Conservation (phyloP, 140 eudicot genomes). For the Ambrosia hybrid region DNA sequence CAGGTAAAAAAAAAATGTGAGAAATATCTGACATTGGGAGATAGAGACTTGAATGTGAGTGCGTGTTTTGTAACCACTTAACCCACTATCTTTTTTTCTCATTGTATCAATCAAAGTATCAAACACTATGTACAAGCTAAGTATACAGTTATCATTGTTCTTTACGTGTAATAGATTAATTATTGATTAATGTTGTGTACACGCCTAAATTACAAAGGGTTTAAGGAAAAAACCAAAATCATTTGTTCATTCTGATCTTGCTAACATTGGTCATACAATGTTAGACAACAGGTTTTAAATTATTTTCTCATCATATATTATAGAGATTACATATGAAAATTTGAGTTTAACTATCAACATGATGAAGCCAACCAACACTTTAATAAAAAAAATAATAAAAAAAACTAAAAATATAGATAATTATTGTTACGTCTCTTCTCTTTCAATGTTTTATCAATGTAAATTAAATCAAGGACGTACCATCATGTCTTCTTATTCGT, state of each 20-base stretch:
- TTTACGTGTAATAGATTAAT: too few relatives aligned
- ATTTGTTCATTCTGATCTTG: neutral
- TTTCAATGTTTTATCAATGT: neutral
- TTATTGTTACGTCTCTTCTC: constrained; percentile 3
- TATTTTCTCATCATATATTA: constrained; percentile 23
- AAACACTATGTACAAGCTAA: too few relatives aligned
- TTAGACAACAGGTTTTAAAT: constrained; percentile 20
- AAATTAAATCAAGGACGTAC: constrained; percentile 7
- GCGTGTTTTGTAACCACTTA: too few relatives aligned
- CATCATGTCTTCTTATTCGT: constrained; percentile 10
- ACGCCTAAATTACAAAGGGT: neutral
- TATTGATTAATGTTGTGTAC: too few relatives aligned
- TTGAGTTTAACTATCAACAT: constrained; percentile 13
- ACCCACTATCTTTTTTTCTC: too few relatives aligned
- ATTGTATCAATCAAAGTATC: too few relatives aligned
- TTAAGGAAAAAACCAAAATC: constrained; percentile 6
- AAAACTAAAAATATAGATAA: constrained; percentile 11
- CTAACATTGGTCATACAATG: constrained; percentile 18
- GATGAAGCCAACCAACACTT: constrained; percentile 21
- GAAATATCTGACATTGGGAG: too few relatives aligned
- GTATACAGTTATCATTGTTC: too few relatives aligned
- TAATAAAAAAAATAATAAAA: neutral
- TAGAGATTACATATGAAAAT: constrained; percentile 23
- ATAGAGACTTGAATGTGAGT: too few relatives aligned
- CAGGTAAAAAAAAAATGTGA: too few relatives aligned